These are phyloP conservation scores for Thelephora terrestris DNA, from an alignment of 1,284 basidiomycete species.

Conservation along the genomic window DNA sequence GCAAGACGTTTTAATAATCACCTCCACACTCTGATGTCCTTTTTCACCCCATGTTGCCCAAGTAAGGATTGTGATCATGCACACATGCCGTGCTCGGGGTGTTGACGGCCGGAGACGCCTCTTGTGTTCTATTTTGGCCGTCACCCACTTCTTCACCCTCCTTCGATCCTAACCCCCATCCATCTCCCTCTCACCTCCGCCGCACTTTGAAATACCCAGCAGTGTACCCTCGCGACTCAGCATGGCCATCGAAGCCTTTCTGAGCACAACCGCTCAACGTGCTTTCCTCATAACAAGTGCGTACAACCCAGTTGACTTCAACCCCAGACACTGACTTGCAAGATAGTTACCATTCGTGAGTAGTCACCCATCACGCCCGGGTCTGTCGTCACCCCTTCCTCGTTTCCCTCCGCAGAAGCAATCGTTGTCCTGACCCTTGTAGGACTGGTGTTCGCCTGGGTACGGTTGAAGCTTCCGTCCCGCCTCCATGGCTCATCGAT, in stretches of 20 bases:
- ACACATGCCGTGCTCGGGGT: neutral
- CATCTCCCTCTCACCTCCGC: neutral
- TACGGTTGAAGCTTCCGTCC: slow-evolving; percentile 13
- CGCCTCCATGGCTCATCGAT: neutral
- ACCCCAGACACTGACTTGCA: neutral
- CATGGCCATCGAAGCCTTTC: slow-evolving; percentile 58
- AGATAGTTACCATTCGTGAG: slow-evolving; percentile 22
- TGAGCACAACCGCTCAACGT: slow-evolving; percentile 55
- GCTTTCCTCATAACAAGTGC: slow-evolving; percentile 57
- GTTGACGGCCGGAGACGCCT: neutral
- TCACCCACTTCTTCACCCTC: slow-evolving; percentile 11
- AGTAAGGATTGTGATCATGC: no score
- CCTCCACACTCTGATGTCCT: neutral
- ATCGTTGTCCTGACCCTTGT: slow-evolving; percentile 37
- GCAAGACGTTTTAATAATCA: neutral
- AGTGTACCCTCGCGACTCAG: slow-evolving; percentile 1
- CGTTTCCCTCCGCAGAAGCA: slow-evolving; percentile 28
- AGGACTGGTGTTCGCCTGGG: slow-evolving; percentile 28
- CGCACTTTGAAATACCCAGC: neutral
- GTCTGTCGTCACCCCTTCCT: neutral
- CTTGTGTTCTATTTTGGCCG: slow-evolving; percentile 3
- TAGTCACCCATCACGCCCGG: slow-evolving; percentile 1
- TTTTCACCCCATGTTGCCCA: neutral
- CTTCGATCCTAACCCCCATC: slow-evolving; percentile 6
- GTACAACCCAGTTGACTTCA: slow-evolving; percentile 11